Evolutionary conservation across 805 yeast species (phyloP), one percentile per base, ranked within the genome.

Genomic region (Dipodascopsis uninucleata): DNA sequence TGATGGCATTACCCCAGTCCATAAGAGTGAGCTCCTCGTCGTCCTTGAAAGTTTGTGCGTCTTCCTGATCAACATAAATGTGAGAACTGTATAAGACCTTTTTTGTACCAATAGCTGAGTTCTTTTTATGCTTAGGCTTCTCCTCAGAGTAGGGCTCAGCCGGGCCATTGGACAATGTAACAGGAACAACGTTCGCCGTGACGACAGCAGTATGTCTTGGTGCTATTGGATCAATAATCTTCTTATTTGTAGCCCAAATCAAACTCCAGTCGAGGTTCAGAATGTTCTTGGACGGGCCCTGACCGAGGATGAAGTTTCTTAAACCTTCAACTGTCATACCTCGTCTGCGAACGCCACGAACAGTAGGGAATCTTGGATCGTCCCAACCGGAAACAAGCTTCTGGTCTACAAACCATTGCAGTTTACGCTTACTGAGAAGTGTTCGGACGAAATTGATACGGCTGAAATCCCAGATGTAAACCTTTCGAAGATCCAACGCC

Each of bases 271-370:
- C 99, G 64, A 93, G 75, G 74, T 94, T 93, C 64, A 93, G 82
- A 61, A 93, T 88, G 73, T 93, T 93, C 72, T 83, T 87, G 36
- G 97, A 90, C 31, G 99, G 99, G 61, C 99, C 99, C 73, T 93
- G 97, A 39, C 95, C 77, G 52, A 93, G 74, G 57, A 93, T 85
- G 61, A 93, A 93, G 75, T 85, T 85, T 69, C 90, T 80, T 67
- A 93, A 79, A 56, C 97, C 99, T 72, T 93, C 97, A 53, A 93
- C 94, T 31, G 96, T 81, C 99, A 93, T 93, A 74, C 99, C 99
- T 74, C 99, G 85, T 76, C 98, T 82, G 75, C 97, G 86, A 42
- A 90, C 96, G 74, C 99, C 99, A 69, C 97, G 82, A 31, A 93
- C 96, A 36, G 99, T 93, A 58, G 99, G 99, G 87, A 93, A 93